Percentiles rank a stretch among this genome's conserved stretches.
These are phyloP conservation scores for Limnomonas spitsbergensis DNA, from an alignment of 139 green algal species.

Conservation along the genomic window DNA sequence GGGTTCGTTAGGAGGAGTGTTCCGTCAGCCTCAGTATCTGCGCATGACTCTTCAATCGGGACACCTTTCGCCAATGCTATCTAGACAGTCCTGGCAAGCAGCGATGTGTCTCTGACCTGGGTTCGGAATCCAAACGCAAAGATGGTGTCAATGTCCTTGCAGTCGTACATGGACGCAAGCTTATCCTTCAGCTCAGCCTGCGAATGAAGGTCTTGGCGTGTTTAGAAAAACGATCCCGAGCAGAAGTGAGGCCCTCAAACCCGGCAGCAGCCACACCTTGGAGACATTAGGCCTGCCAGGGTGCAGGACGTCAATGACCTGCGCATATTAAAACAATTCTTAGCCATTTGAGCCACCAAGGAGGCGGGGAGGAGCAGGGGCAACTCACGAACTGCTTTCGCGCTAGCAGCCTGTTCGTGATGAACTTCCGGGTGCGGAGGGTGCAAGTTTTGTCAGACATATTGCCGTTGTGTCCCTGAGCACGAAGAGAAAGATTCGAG, in stretches of 20 bases:
- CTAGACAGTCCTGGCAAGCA: no score
- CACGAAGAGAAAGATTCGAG: slow-evolving; percentile 7
- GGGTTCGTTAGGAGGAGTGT: no score
- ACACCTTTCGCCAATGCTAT: no score
- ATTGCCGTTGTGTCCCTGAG: slow-evolving; percentile 26
- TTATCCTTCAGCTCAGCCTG: slow-evolving; percentile 93
- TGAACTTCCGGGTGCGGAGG: slow-evolving; percentile 22
- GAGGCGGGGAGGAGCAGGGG: no score
- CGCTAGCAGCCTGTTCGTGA: slow-evolving; percentile 87
- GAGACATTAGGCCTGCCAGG: slow-evolving; percentile 91
- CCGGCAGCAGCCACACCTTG: slow-evolving; percentile 91
- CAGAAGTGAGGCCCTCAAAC: no score
- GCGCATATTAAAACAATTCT: slow-evolving; percentile 5
- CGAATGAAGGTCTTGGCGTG: no score
- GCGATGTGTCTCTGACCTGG: slow-evolving; percentile 77
- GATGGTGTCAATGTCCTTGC: slow-evolving; percentile 81
- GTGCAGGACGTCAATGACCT: slow-evolving; percentile 98
- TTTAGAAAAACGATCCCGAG: no score
- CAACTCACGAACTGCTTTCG: slow-evolving; percentile 90
- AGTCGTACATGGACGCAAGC: slow-evolving; percentile 93
- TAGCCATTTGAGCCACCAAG: background rate
- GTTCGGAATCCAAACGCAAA: slow-evolving; percentile 97
- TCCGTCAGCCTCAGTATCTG: no score
- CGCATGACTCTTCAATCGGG: no score
- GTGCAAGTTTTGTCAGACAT: slow-evolving; percentile 86